Percentiles rank a stretch among this genome's conserved stretches.
These are phyloP conservation scores for Aspergillus udagawae DNA, from an alignment of 2,329 filamentous ascomycete species.

Conservation along the genomic window DNA sequence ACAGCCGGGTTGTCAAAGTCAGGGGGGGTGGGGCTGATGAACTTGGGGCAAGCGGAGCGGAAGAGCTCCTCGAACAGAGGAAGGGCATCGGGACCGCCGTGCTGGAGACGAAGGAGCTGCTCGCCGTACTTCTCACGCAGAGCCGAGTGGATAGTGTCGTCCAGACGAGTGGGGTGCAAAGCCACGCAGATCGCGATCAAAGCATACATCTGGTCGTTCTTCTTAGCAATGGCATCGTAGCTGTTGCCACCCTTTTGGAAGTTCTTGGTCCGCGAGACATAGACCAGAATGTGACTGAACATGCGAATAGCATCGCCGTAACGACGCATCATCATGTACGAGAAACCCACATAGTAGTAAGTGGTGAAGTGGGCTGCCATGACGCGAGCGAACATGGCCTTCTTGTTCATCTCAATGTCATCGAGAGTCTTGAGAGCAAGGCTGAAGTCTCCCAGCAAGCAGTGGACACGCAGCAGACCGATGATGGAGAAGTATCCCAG, in stretches of 20 bases:
- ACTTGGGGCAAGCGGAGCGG: conserved; percentile 96
- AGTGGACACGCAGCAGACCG: conserved; percentile 91
- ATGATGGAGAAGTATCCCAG: conserved; percentile 99
- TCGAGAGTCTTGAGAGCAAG: conserved; percentile 97
- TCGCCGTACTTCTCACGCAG: conserved; percentile 99
- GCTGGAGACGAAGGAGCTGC: conserved; percentile 94
- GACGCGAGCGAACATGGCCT: conserved; percentile 98
- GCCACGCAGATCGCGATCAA: conserved; percentile 98
- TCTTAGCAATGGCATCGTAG: conserved; percentile 98
- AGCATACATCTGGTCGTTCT: conserved; percentile 99
- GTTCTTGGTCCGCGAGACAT: conserved; percentile 98
- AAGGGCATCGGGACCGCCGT: conserved; percentile 89
- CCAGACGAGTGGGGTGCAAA: conserved; percentile 92
- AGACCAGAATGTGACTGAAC: conserved; percentile 99
- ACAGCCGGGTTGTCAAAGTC: conserved; percentile 96
- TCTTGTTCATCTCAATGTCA: conserved; percentile 99
- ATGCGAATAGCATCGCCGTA: conserved; percentile 99
- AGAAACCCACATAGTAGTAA: conserved; percentile 99
- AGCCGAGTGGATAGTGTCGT: conserved; percentile 98
- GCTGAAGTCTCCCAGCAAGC: conserved; percentile 94
- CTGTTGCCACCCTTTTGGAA: conserved; percentile 92
- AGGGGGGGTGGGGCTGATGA: conserved; percentile 94
- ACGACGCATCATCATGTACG: conserved; percentile 99
- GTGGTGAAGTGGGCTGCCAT: conserved; percentile 99
- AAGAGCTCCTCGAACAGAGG: conserved; percentile 98